Percentiles rank a stretch among this genome's conserved stretches.
Conservation (phyloP, 305 asterid genomes). For the Stenogyne calaminthoides region DNA sequence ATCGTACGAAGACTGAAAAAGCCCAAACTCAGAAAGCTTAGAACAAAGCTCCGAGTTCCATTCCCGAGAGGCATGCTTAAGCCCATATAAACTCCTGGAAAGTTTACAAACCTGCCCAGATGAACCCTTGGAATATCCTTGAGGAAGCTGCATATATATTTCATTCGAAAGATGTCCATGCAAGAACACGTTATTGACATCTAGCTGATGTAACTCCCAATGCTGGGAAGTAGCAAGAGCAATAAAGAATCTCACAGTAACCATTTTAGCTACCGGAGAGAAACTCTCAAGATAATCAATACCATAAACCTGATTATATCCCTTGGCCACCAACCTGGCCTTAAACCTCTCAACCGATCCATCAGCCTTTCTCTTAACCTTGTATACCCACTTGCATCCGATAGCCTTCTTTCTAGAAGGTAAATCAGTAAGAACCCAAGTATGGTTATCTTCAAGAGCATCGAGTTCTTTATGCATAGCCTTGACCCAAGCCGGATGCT, state of each 20-base stretch:
- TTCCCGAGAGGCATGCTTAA: no score
- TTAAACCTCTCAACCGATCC: background rate
- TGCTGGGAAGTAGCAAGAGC: background rate
- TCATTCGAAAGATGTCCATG: background rate
- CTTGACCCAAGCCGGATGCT: background rate
- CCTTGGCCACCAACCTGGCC: background rate
- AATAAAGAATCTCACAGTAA: background rate
- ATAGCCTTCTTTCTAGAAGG: background rate
- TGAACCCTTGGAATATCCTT: background rate
- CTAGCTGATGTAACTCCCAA: background rate
- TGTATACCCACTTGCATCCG: background rate
- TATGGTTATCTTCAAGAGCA: background rate
- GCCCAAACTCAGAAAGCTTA: no score
- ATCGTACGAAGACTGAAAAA: no score
- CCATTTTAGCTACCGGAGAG: background rate
- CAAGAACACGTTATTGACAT: background rate
- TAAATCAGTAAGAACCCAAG: background rate
- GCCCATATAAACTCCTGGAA: background rate
- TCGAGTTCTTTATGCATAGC: no score
- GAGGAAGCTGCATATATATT: background rate
- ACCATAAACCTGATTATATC: background rate
- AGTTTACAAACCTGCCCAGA: background rate
- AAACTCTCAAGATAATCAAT: background rate
- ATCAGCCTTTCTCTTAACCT: background rate
- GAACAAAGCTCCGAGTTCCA: no score